A percentile compares a stretch with the other conserved stretches of the same genome.
Conservation (phyloP, 345 rosid genomes). For the Hirschfeldia incana region DNA sequence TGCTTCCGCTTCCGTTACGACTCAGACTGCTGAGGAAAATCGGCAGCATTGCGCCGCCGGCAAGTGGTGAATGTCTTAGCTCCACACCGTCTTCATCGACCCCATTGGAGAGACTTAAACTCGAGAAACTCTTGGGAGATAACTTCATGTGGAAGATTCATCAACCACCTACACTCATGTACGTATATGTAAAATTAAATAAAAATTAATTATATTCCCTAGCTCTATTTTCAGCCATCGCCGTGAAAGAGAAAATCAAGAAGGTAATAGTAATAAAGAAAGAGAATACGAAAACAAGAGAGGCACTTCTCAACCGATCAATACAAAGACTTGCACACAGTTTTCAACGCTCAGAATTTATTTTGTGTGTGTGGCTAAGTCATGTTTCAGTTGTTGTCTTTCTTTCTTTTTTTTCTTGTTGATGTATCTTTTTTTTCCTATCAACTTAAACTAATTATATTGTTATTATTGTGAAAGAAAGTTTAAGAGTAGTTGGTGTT, state of each 20-base stretch:
- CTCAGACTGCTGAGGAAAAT: conserved; percentile 61
- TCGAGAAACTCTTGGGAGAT: conserved; percentile 54
- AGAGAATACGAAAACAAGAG: conserved; percentile 41
- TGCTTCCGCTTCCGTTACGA: conserved; percentile 39
- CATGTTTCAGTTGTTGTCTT: conserved; percentile 35
- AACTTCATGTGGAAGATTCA: conserved; percentile 32
- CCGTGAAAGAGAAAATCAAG: conserved; percentile 27
- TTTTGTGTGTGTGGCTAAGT: conserved; percentile 24
- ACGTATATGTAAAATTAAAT: neutral
- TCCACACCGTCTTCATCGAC: conserved; percentile 44
- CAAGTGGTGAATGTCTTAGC: conserved; percentile 34
- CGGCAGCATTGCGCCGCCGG: conserved; percentile 88
- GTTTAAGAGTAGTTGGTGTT: conserved; percentile 21
- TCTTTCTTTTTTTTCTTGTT: conserved; percentile 25
- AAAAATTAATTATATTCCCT: neutral
- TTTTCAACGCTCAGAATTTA: conserved; percentile 50
- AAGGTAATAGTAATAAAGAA: conserved; percentile 6
- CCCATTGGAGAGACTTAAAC: conserved; percentile 52
- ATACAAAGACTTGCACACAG: conserved; percentile 39
- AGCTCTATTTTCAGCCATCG: neutral
- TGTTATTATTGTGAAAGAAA: neutral
- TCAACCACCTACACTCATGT: conserved; percentile 11
- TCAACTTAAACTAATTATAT: conserved; percentile 39
- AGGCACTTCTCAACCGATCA: conserved; percentile 69
- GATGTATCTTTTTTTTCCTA: conserved; percentile 28